These are phyloP conservation scores for Cercospora berteroae DNA, from an alignment of 2,329 filamentous ascomycete species.

Conservation along the genomic window DNA sequence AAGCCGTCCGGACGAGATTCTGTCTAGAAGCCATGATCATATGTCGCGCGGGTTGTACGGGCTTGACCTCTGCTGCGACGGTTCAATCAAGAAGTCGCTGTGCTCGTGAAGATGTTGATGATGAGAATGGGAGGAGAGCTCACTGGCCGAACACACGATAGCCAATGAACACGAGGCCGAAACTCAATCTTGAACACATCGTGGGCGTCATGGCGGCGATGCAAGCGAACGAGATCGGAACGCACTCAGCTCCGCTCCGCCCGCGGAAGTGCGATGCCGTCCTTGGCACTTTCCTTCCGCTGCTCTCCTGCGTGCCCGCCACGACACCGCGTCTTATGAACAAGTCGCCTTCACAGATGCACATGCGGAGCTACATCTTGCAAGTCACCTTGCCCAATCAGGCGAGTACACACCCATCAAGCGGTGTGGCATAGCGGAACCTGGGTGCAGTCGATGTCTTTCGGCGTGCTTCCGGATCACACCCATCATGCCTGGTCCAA, in stretches of 20 bases:
- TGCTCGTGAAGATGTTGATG: neutral
- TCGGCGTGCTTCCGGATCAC: neutral
- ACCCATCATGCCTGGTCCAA: neutral
- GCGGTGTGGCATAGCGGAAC: neutral
- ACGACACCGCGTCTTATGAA: neutral
- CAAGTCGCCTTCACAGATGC: neutral
- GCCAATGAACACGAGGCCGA: constrained; percentile 7
- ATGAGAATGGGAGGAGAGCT: neutral
- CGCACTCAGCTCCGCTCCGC: neutral
- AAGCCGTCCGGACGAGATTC: constrained; percentile 21
- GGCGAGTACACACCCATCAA: neutral
- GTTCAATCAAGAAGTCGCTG: constrained; percentile 18
- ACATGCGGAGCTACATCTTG: neutral
- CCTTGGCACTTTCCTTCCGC: neutral
- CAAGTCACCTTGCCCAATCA: neutral
- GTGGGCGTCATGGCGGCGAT: constrained; percentile 5
- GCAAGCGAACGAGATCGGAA: neutral
- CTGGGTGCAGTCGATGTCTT: neutral
- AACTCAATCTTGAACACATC: constrained; percentile 4
- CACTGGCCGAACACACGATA: neutral
- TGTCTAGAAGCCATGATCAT: constrained; percentile 25
- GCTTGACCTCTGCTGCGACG: neutral
- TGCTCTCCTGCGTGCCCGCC: neutral
- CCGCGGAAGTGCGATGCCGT: neutral
- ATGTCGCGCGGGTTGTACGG: neutral